Base-by-base conservation (phyloP, 108 stramenopile genomes). In the Cyclotella sp. region DNA sequence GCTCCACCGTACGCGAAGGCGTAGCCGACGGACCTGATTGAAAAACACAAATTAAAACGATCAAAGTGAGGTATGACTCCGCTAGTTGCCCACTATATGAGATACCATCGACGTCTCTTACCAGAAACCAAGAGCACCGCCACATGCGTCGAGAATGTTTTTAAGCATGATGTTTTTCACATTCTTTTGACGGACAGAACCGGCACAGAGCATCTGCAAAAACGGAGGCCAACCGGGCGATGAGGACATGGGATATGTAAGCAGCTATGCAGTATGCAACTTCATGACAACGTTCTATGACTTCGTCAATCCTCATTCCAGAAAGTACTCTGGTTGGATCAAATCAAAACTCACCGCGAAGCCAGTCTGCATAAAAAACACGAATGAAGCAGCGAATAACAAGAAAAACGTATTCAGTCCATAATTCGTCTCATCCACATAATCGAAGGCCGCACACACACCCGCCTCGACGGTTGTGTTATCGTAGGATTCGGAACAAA, bases 291-390 rank as follows among this genome's bases (percentile, higher is more conserved):
- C 16, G n/a, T 9, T 8, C 54, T 19, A 55, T n/a, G n/a, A 22
- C 16, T 18, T 19, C n/a, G n/a, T n/a, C n/a, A n/a, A n/a, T n/a
- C n/a, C n/a, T n/a, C n/a, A n/a, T n/a, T n/a, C n/a, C n/a, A n/a
- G n/a, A n/a, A n/a, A n/a, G n/a, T n/a, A n/a, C n/a, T n/a, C n/a
- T n/a, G 12, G 3, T 21, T 58, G 19, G 5, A 21, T 13, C 3
- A 21, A 28, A 3, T 13, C 3, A 58, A 21, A 24, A 63, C 61
- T 39, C 21, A 63, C 61, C 53, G 92, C 91, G 75, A 96, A 96
- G 0, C 95, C 95, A 13, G 77, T 70, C 72, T 90, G 91, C 87
- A 89, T 88, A 55, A 83, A 68, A 84, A 91, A 91, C 27, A 90
- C 88, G 40, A 89, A 69, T 9, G 77, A 29, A 3, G 73, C 73